phyloP scores from a whole-genome alignment of 1,284 basidiomycete genomes.

The Ustilago vetiveriae region DNA sequence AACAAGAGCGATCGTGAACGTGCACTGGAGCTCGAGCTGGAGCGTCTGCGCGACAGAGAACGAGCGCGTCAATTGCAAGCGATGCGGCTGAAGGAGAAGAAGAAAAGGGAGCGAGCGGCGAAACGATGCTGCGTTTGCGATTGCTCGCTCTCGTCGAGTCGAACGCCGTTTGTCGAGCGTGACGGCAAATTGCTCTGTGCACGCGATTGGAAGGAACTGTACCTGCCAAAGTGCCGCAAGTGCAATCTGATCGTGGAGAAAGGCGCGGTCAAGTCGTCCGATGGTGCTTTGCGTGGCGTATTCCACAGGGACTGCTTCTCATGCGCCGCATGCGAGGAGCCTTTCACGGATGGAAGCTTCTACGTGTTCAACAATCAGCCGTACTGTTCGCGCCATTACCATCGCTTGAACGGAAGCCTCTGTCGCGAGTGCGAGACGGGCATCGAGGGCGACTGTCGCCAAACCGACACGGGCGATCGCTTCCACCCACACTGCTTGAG shows the following conservation, averaged over 20 bases:
- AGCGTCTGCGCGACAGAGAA: slow-evolving; percentile 35
- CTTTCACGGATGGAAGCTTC: slow-evolving; percentile 53
- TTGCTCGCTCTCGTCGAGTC: slow-evolving; percentile 47
- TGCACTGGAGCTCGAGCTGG: slow-evolving; percentile 26
- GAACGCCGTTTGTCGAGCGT: slow-evolving; percentile 51
- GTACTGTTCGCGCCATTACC: slow-evolving; percentile 56
- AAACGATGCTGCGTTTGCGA: slow-evolving; percentile 51
- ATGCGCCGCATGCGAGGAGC: slow-evolving; percentile 53
- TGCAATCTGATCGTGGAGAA: slow-evolving; percentile 48
- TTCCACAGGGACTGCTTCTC: slow-evolving; percentile 54
- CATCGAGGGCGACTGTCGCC: slow-evolving; percentile 58
- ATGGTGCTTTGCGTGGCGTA: slow-evolving; percentile 54
- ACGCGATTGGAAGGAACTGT: slow-evolving; percentile 56
- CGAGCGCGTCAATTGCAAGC: slow-evolving; percentile 32
- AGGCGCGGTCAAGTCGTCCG: slow-evolving; percentile 54
- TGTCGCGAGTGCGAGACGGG: slow-evolving; percentile 50
- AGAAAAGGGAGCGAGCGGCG: slow-evolving; percentile 28
- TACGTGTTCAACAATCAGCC: slow-evolving; percentile 57
- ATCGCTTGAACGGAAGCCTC: slow-evolving; percentile 49
- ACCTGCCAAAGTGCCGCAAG: slow-evolving; percentile 57
- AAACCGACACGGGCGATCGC: slow-evolving; percentile 54
- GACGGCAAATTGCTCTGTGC: slow-evolving; percentile 55
- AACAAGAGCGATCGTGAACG: slow-evolving; percentile 30
- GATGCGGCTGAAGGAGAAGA: slow-evolving; percentile 29
- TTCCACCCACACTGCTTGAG: slow-evolving; percentile 54